Conservation (phyloP, 192 early-diverging fungal species). For the Coemansia pectinata region DNA sequence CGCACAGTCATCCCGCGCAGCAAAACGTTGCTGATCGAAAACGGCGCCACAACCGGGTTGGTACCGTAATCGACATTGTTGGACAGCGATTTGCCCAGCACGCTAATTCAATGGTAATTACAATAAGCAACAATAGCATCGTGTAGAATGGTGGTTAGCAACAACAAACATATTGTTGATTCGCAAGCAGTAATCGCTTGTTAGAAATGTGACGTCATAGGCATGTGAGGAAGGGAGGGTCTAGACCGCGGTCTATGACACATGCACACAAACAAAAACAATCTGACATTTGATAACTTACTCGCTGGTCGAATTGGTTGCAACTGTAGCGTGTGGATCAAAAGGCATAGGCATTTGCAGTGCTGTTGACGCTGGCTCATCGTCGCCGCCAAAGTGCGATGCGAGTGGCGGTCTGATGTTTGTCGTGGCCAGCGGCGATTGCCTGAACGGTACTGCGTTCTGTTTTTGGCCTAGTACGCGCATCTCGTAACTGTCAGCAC, state of each 20-base stretch:
- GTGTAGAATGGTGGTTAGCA: neutral
- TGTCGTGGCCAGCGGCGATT: conserved; percentile 37
- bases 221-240: neutral
- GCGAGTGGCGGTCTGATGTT: conserved; percentile 7
- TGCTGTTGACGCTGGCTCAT: conserved; percentile 15
- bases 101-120: conserved; percentile 74
- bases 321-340: neutral
- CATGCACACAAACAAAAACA: neutral
- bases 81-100: conserved; percentile 59
- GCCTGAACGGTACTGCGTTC: conserved; percentile 26
- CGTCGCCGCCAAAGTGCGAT: conserved; percentile 31
- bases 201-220: neutral
- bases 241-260: conserved; percentile 4
- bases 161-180: neutral
- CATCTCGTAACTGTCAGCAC: conserved; percentile 43
- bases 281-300: conserved; percentile 13
- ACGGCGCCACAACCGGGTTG: conserved; percentile 46
- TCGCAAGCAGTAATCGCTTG: neutral
- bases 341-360: neutral
- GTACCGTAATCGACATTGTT: conserved; percentile 35
- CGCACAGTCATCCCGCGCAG: conserved; percentile 89
- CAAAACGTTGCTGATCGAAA: conserved; percentile 78
- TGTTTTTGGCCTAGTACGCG: conserved; percentile 27
- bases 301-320: conserved; percentile 18
- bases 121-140: conserved; percentile 12